Percentiles rank a stretch among this genome's conserved stretches.
Conservation (phyloP, 1,284 basidiomycete species). For the Anthracocystis walkeri region DNA sequence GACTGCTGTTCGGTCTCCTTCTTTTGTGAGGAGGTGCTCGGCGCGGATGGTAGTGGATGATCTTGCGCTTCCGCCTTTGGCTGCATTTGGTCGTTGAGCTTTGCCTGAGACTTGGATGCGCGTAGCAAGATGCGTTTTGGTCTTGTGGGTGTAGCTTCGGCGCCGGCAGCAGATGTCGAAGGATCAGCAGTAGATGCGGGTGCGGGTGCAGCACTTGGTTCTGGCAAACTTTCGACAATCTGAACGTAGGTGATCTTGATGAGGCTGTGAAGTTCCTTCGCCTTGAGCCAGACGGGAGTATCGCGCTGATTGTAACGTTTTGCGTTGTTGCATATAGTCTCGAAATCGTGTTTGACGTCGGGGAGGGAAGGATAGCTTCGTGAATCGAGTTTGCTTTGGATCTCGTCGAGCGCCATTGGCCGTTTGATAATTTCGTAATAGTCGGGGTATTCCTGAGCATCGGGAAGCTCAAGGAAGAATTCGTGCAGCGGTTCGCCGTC, state of each 20-base stretch:
- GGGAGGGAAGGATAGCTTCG: constrained; percentile 78
- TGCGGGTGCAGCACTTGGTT: constrained; percentile 23
- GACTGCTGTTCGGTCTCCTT: constrained; percentile 7
- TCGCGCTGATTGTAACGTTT: constrained; percentile 88
- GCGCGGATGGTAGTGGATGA: constrained; percentile 9
- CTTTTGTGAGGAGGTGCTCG: constrained; percentile 9
- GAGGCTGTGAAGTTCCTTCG: constrained; percentile 74
- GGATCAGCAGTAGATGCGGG: neutral
- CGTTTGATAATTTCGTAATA: constrained; percentile 88
- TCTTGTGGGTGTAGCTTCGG: constrained; percentile 20
- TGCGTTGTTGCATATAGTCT: constrained; percentile 88
- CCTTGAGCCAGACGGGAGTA: constrained; percentile 86
- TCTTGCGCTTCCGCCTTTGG: constrained; percentile 24
- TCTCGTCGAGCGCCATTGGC: constrained; percentile 87
- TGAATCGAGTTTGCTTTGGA: constrained; percentile 77
- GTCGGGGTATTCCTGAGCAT: constrained; percentile 84
- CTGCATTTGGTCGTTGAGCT: constrained; percentile 30
- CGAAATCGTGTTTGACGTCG: constrained; percentile 82
- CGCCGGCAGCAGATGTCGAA: neutral
- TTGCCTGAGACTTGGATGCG: constrained; percentile 33
- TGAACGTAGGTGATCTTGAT: constrained; percentile 61
- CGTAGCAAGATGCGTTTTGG: constrained; percentile 46
- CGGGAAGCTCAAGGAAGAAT: constrained; percentile 82
- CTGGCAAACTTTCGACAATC: constrained; percentile 48
- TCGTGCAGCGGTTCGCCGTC: constrained; percentile 73